These are phyloP conservation scores for Vigna angularis DNA, from an alignment of 306 rosid genomes.

Conservation along the genomic window DNA sequence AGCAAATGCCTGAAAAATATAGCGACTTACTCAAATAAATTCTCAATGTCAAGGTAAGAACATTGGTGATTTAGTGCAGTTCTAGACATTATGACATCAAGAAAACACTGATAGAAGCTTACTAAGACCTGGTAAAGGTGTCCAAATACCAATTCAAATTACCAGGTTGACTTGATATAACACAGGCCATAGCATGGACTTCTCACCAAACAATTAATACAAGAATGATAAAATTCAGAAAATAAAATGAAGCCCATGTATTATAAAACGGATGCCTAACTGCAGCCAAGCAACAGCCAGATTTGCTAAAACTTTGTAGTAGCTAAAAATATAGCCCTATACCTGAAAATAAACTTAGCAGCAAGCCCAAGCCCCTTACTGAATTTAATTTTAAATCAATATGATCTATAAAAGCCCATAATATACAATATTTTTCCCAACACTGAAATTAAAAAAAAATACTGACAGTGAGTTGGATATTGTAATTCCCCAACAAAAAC, in stretches of 20 bases:
- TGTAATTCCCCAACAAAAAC: constrained; percentile 26
- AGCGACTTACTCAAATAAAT: constrained; percentile 31
- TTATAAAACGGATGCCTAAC: constrained; percentile 2
- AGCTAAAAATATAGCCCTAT: neutral
- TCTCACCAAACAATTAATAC: neutral
- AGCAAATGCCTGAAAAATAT: constrained; percentile 81
- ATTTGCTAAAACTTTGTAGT: neutral
- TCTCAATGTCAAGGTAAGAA: constrained; percentile 35
- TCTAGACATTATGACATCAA: constrained; percentile 13
- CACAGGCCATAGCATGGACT: neutral
- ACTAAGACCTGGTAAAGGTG: constrained; percentile 2
- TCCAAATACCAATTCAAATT: neutral
- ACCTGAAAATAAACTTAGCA: neutral
- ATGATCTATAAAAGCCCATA: constrained; percentile 8
- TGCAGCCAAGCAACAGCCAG: neutral
- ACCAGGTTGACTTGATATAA: neutral
- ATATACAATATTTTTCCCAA: neutral
- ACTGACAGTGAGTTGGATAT: neutral
- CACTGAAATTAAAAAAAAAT: constrained; percentile 26
- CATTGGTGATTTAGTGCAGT: constrained; percentile 15
- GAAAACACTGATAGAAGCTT: constrained; percentile 3
- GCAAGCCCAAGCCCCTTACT: neutral
- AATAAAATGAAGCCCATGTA: neutral
- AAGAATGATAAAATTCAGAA: constrained; percentile 3
- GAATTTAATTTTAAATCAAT: constrained; percentile 2